Conservation (phyloP, 768 basidiomycete species). For the Thelephora aurantiotincta region DNA sequence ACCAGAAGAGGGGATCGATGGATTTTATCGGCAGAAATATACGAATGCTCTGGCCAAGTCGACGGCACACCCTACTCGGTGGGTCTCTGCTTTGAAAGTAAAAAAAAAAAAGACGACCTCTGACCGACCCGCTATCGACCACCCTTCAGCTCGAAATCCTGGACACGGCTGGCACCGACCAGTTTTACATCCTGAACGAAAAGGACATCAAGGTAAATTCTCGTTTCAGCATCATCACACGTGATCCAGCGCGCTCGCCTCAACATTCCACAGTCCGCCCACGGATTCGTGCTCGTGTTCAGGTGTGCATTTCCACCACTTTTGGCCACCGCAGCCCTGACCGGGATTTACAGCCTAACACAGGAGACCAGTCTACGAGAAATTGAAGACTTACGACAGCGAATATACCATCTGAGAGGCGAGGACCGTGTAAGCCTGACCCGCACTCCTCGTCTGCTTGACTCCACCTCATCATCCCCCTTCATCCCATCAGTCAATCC, state of each 20-base stretch:
- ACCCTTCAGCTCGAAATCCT: conserved; percentile 54
- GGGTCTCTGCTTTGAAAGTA: conserved; percentile 14
- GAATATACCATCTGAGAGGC: conserved; percentile 70
- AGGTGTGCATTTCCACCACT: conserved; percentile 28
- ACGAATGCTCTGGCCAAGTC: conserved; percentile 47
- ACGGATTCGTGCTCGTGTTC: conserved; percentile 76
- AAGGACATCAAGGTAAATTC: conserved; percentile 59
- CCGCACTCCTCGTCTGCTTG: neutral
- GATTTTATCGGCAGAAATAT: conserved; percentile 38
- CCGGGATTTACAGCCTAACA: conserved; percentile 39
- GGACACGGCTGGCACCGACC: conserved; percentile 79
- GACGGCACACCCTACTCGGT: conserved; percentile 54
- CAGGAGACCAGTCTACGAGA: conserved; percentile 74
- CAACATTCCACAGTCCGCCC: conserved; percentile 33
- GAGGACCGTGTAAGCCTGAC: conserved; percentile 35
- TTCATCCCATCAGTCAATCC: conserved; percentile 31
- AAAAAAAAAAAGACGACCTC: neutral
- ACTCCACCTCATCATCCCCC: neutral
- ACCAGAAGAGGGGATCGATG: neutral
- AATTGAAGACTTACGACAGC: conserved; percentile 66
- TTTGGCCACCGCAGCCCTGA: neutral
- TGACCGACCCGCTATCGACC: too few species aligned
- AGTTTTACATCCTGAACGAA: conserved; percentile 71
- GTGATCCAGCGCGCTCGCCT: neutral
- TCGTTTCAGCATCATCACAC: neutral